Conservation (phyloP, 1,139 yeast genomes). For the Hyphopichia fennica region DNA sequence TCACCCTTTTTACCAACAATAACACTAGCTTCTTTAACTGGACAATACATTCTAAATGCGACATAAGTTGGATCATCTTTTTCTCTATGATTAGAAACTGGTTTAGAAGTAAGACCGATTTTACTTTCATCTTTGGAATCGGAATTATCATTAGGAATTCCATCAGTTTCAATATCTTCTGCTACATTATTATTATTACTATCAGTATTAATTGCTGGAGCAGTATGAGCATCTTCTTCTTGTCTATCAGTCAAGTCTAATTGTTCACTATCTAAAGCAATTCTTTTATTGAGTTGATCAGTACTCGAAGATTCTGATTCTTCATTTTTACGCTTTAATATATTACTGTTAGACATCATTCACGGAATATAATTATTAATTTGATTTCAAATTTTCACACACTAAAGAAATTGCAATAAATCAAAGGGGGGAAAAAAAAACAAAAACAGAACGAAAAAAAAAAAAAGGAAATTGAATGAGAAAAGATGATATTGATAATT, state of each 20-base stretch:
- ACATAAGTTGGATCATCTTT: slow-evolving; percentile 59
- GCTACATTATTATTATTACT: slow-evolving; percentile 10
- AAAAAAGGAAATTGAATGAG: not conserved
- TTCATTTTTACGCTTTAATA: slow-evolving; percentile 72
- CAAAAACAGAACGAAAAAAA: not conserved
- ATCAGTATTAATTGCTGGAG: slow-evolving; percentile 29
- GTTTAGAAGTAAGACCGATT: slow-evolving; percentile 13
- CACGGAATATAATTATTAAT: too few relatives aligned
- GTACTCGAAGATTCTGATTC: slow-evolving; percentile 38
- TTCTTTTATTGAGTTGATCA: slow-evolving; percentile 54
- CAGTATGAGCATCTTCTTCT: slow-evolving; percentile 44
- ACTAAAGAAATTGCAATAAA: not conserved
- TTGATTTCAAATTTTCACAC: not conserved
- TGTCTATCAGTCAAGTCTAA: slow-evolving; percentile 29
- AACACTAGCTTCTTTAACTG: slow-evolving; percentile 73
- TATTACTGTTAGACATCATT: slow-evolving; percentile 25
- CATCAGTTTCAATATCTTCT: slow-evolving; percentile 3
- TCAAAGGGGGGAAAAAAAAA: not conserved
- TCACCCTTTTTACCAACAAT: slow-evolving; percentile 82
- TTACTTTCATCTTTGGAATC: not conserved
- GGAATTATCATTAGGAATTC: slow-evolving; percentile 5
- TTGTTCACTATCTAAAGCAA: slow-evolving; percentile 66
- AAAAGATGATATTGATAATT: too few relatives aligned
- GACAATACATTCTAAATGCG: slow-evolving; percentile 70
- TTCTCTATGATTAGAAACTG: slow-evolving; percentile 29